Evolutionary conservation across 495 filamentous ascomycete genomes (phyloP).

Genomic region (Penicillium bialowiezense): DNA sequence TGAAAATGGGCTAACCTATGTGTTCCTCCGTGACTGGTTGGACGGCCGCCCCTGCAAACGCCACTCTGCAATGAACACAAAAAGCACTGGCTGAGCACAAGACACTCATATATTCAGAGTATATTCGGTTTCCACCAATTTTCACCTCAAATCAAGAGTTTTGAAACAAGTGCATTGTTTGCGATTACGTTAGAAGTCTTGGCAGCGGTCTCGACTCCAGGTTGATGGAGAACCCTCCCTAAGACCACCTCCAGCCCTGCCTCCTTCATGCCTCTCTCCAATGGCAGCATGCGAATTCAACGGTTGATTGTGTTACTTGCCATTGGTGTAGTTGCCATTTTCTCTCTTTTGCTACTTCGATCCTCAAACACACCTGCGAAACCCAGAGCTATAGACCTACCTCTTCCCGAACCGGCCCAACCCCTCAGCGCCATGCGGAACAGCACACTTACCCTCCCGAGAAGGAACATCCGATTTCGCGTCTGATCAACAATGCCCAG

Average conservation of each 20-base stretch:
- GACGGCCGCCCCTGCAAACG: too few relatives aligned
- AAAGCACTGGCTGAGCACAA: neutral
- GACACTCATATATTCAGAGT: neutral
- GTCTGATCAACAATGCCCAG: conserved; percentile 67
- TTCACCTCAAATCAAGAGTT: neutral
- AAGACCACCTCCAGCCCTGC: neutral
- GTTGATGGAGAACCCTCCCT: conserved; percentile 5
- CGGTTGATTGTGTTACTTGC: conserved; percentile 32
- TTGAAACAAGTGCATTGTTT: neutral
- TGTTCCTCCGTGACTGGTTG: too few relatives aligned
- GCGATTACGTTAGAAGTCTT: conserved; percentile 9
- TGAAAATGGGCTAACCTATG: too few relatives aligned
- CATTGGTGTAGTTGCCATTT: conserved; percentile 30
- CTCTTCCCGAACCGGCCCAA: conserved; percentile 29
- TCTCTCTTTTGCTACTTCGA: conserved; percentile 32
- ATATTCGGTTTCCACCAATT: too few relatives aligned
- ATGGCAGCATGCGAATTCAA: conserved; percentile 43
- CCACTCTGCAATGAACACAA: too few relatives aligned
- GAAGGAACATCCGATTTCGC: conserved; percentile 67
- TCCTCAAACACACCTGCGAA: conserved; percentile 10
- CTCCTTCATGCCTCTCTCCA: conserved; percentile 21
- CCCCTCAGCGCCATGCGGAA: conserved; percentile 20
- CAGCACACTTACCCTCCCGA: conserved; percentile 29
- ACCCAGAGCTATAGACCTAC: conserved; percentile 13
- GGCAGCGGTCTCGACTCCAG: neutral